These are phyloP conservation scores for Fusarium sp. DNA, from an alignment of 2,329 filamentous ascomycete genomes.

Conservation along the genomic window DNA sequence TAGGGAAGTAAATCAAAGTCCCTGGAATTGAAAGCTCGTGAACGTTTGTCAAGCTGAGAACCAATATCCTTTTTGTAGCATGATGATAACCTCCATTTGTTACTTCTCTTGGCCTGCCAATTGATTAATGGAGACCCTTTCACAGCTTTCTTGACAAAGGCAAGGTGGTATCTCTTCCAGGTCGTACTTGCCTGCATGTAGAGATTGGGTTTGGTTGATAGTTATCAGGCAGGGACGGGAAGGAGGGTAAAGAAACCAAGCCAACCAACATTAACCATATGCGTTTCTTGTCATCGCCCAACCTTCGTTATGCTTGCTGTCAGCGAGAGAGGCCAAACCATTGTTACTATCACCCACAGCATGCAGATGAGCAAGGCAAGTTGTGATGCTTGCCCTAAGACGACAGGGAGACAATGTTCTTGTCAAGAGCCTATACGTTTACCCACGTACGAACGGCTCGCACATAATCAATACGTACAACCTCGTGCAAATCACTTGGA, in stretches of 20 bases:
- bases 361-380: constrained; percentile 24
- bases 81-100: neutral
- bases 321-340: constrained; percentile 27
- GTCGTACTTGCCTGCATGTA: neutral
- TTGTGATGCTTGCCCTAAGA: constrained; percentile 28
- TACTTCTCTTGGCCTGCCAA: neutral
- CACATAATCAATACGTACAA: constrained; percentile 12
- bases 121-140: neutral
- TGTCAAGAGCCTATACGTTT: constrained; percentile 30
- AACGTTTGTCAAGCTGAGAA: neutral
- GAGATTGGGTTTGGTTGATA: neutral
- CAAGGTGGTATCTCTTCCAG: neutral
- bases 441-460: constrained; percentile 11
- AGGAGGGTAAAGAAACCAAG: neutral
- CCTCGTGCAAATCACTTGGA: constrained; percentile 22
- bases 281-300: neutral
- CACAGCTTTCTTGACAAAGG: neutral
- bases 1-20: neutral
- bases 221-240: neutral
- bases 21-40: neutral
- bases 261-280: constrained; percentile 11
- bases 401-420: constrained; percentile 8
- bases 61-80: neutral
- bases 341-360: constrained; percentile 26
- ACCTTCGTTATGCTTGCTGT: constrained; percentile 8